These are phyloP conservation scores for Hordeum marinum DNA, from an alignment of 176 grass and related monocot genomes.

Conservation along the genomic window DNA sequence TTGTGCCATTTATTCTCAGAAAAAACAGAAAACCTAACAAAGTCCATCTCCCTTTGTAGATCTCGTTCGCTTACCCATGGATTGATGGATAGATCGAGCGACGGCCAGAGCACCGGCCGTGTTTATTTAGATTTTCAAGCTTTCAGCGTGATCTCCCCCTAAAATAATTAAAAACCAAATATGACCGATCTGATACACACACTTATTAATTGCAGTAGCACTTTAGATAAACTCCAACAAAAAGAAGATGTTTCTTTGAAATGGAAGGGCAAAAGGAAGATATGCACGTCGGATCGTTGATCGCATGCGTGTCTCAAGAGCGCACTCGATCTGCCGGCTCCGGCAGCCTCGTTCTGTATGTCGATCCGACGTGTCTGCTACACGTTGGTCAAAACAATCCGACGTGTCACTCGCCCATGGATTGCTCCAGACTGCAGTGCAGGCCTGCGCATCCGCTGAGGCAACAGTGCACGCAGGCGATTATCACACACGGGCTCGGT, in stretches of 20 bases:
- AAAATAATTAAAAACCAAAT: too few relatives aligned
- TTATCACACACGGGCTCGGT: too few relatives aligned
- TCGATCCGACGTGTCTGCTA: background rate
- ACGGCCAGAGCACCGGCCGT: background rate
- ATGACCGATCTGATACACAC: too few relatives aligned
- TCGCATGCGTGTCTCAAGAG: background rate
- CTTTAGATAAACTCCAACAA: background rate
- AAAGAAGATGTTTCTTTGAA: background rate
- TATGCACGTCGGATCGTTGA: background rate
- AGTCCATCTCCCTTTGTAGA: background rate
- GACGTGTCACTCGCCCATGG: background rate
- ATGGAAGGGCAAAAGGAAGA: background rate
- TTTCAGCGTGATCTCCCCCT: background rate
- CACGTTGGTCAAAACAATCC: background rate
- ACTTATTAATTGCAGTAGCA: background rate
- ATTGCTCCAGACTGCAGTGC: background rate
- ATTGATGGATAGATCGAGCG: background rate
- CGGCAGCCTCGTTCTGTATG: background rate
- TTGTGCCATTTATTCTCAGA: background rate
- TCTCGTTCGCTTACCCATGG: background rate
- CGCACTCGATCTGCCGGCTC: background rate
- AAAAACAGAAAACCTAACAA: conserved; percentile 1
- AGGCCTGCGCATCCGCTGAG: too few relatives aligned
- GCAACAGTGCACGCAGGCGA: too few relatives aligned
- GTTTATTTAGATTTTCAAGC: background rate